These are phyloP conservation scores for Penicillium sp. DNA, from an alignment of 2,329 filamentous ascomycete species.

Conservation along the genomic window DNA sequence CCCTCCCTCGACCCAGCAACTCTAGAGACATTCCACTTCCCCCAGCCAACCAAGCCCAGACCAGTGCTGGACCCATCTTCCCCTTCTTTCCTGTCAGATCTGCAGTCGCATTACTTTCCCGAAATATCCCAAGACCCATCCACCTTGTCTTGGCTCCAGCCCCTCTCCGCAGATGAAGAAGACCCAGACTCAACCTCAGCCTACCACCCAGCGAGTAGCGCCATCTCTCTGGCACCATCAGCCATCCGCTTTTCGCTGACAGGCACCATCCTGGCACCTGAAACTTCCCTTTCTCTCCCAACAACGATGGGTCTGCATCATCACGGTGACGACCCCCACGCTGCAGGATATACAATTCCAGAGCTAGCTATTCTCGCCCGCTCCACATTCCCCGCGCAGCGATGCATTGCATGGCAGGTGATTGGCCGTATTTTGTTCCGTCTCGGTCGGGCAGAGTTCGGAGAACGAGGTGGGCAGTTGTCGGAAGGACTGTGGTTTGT, in stretches of 20 bases:
- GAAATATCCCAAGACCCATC: slow-evolving; percentile 80
- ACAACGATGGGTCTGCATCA: slow-evolving; percentile 83
- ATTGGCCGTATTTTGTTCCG: slow-evolving; percentile 82
- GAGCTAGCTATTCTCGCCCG: slow-evolving; percentile 81
- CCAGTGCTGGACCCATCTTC: slow-evolving; percentile 82
- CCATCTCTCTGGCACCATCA: slow-evolving; percentile 64
- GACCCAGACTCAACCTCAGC: slow-evolving; percentile 68
- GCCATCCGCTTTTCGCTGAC: slow-evolving; percentile 87
- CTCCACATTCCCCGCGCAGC: slow-evolving; percentile 79
- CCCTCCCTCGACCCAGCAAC: slow-evolving; percentile 31
- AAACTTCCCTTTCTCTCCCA: slow-evolving; percentile 71
- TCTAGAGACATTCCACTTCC: slow-evolving; percentile 42
- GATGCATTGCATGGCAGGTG: slow-evolving; percentile 90
- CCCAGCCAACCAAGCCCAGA: slow-evolving; percentile 48
- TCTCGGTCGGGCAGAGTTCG: slow-evolving; percentile 72
- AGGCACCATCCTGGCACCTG: slow-evolving; percentile 76
- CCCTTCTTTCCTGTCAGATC: slow-evolving; percentile 76
- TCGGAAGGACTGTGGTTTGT: slow-evolving; percentile 81
- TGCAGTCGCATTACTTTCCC: slow-evolving; percentile 94
- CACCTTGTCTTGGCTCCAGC: slow-evolving; percentile 87
- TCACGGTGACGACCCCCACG: slow-evolving; percentile 87
- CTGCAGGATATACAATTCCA: slow-evolving; percentile 88
- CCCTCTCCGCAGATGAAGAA: slow-evolving; percentile 64
- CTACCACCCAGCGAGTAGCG: slow-evolving; percentile 76
- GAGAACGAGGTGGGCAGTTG: slow-evolving; percentile 61